Base-by-base conservation (phyloP, 495 filamentous ascomycete species). In the Collariella sp. region DNA sequence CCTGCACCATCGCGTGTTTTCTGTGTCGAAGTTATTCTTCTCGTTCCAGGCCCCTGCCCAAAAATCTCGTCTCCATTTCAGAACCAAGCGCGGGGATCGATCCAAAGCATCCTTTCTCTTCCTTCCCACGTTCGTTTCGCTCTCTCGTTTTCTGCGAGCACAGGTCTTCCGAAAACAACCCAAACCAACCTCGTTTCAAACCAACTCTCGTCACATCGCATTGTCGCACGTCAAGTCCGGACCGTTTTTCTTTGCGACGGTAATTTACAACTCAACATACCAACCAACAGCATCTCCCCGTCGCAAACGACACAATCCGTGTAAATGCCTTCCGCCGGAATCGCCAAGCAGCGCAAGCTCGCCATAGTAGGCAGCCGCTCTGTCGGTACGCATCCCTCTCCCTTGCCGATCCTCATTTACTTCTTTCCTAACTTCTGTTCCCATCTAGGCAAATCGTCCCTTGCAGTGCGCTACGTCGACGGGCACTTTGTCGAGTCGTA, bases 401-500 rank as follows among this genome's bases (percentile, higher is more conserved):
- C 29, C 45, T 54, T 23, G 22, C 36, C 43, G 19, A 24, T 39
- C 35, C 29, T 43, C 53, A 55, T 45, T 53, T 42, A 42, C 26
- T 39, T 23, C 42, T 38, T n/a, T 18, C 15, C 40, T 24, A 2
- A 22, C 23, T 4, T n/a, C n/a, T 20, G 7, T n/a, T 41, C n/a
- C 45, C 6, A 7, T 4, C 13, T 61, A 98, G 93, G 93, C 67
- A 99, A 99, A 79, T 95, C 89, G 15, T 97, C 93, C 38, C 84
- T 99, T 54, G 95, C 94, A 6, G 94, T 97, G 20, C 94, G 90
- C 67, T 97, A 93, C 68, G 91, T 96, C 65, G 93, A 97, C 68
- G 88, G 89, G 63, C 90, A 95, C 72, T 99, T 99, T 62, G 91
- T 97, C 62, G 94, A 97, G 69, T 91, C 86, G 69, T 99, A 99